Evolutionary conservation across 805 yeast genomes (phyloP).

Genomic region (Metschnikowia gelsemii): DNA sequence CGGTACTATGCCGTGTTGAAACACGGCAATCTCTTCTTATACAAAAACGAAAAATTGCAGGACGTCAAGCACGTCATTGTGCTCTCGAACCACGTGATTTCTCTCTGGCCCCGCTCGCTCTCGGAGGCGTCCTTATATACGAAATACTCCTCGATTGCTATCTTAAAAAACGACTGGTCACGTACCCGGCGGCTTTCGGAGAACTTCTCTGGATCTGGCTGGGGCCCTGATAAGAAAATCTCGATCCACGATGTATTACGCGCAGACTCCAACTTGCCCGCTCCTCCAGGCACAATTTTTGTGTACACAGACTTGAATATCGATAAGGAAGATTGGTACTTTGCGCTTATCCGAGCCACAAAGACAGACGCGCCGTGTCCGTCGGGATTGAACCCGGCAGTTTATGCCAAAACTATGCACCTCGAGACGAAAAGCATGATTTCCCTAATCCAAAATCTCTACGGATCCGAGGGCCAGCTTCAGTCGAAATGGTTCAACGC

Average conservation of each 20-base stretch:
- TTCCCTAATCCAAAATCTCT: conserved; percentile 68
- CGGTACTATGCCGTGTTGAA: conserved; percentile 68
- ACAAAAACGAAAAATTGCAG: conserved; percentile 62
- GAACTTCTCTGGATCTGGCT: conserved; percentile 7
- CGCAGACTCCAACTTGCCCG: conserved; percentile 22
- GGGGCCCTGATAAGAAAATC: conserved; percentile 16
- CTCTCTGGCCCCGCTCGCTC: conserved; percentile 80
- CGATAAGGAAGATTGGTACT: conserved; percentile 93
- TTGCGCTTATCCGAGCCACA: conserved; percentile 76
- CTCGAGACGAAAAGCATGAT: conserved; percentile 70
- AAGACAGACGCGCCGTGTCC: conserved; percentile 35
- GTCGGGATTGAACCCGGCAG: conserved; percentile 43
- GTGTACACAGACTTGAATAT: conserved; percentile 74
- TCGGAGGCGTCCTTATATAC: conserved; percentile 79
- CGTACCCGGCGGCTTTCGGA: conserved; percentile 24
- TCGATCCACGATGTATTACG: conserved; percentile 28
- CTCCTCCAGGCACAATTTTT: conserved; percentile 49
- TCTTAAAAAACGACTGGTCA: conserved; percentile 50
- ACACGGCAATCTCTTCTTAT: conserved; percentile 88
- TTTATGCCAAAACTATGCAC: conserved; percentile 72
- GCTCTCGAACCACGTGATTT: conserved; percentile 63
- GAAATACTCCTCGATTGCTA: conserved; percentile 74
- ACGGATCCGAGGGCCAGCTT: conserved; percentile 79
- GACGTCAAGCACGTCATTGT: conserved; percentile 79
- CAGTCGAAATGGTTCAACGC: conserved; percentile 93